A percentile compares a stretch with the other conserved stretches of the same genome.
Conservation (phyloP, 805 yeast species). For the Wickerhamiella hasegawae region DNA sequence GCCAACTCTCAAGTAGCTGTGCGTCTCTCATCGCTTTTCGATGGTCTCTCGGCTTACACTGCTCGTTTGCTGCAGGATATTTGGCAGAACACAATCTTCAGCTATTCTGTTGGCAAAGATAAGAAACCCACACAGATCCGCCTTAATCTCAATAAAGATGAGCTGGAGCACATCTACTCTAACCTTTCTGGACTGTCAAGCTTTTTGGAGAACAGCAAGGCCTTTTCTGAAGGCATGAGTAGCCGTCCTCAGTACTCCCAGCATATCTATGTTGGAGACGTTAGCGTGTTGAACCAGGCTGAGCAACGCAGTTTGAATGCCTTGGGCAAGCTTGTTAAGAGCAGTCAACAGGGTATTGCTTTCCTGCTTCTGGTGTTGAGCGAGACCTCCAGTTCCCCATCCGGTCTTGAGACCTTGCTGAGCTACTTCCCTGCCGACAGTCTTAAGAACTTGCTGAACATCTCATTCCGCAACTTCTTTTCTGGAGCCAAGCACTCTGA, state of each 20-base stretch:
- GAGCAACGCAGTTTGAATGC: conserved; percentile 82
- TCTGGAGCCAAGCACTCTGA: conserved; percentile 35
- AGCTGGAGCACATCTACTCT: conserved; percentile 18
- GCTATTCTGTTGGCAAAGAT: conserved; percentile 5
- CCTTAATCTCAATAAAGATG: conserved; percentile 10
- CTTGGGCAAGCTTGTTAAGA: conserved; percentile 51
- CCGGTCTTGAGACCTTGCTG: conserved; percentile 49
- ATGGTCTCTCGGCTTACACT: conserved; percentile 66
- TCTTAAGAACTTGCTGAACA: conserved; percentile 47
- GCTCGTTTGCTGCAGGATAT: conserved; percentile 62
- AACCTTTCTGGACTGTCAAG: conserved; percentile 20
- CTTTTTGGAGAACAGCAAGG: conserved; percentile 29
- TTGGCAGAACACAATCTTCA: conserved; percentile 34
- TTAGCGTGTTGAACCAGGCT: conserved; percentile 37
- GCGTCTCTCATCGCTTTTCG: conserved; percentile 79
- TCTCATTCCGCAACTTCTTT: conserved; percentile 63
- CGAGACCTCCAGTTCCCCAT: conserved; percentile 30
- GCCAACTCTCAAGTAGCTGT: conserved; percentile 25
- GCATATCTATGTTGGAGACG: conserved; percentile 11
- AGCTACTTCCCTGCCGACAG: conserved; percentile 50
- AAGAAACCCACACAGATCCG: conserved; percentile 11
- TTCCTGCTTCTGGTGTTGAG: conserved; percentile 70
- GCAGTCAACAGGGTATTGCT: conserved; percentile 80
- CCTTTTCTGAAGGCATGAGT: conserved; percentile 29
- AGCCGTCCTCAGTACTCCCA: conserved; percentile 8